phyloP scores from a whole-genome alignment of 805 yeast species.

The Metschnikowia cubensis region DNA sequence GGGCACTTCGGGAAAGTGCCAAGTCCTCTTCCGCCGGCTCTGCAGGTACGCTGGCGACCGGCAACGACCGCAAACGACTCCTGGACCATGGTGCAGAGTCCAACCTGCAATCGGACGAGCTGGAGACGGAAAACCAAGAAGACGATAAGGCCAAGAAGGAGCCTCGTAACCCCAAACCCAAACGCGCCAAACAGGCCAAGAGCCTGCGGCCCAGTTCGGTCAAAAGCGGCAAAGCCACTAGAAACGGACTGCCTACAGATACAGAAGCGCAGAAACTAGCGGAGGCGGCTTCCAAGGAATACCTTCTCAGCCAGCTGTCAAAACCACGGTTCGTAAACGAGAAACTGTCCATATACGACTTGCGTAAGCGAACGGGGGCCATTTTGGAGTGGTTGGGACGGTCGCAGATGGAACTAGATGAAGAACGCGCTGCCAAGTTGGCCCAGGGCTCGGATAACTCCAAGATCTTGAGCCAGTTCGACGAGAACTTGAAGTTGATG shows the following conservation, averaged over 20 bases:
- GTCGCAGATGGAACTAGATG: conserved; percentile 76
- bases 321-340: conserved; percentile 82
- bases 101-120: conserved; percentile 2
- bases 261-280: conserved; percentile 2
- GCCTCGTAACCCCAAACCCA: conserved; percentile 8
- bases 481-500: conserved; percentile 60
- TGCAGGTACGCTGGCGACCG: conserved; percentile 4
- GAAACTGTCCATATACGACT: conserved; percentile 70
- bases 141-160: conserved; percentile 9
- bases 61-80: conserved; percentile 20
- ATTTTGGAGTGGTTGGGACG: conserved; percentile 87
- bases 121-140: conserved; percentile 4
- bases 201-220: conserved; percentile 6
- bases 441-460: conserved; percentile 8
- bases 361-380: conserved; percentile 84
- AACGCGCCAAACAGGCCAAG: conserved; percentile 2
- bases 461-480: conserved; percentile 28
- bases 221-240: background rate
- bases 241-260: background rate
- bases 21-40: conserved; percentile 36
- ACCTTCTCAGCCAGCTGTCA: conserved; percentile 64
- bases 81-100: conserved; percentile 5
- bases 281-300: conserved; percentile 28
- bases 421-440: conserved; percentile 39
- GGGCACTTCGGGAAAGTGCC: conserved; percentile 56